phyloP scores from a whole-genome alignment of 805 yeast genomes.

The Teunomyces barrocoloradensis region DNA sequence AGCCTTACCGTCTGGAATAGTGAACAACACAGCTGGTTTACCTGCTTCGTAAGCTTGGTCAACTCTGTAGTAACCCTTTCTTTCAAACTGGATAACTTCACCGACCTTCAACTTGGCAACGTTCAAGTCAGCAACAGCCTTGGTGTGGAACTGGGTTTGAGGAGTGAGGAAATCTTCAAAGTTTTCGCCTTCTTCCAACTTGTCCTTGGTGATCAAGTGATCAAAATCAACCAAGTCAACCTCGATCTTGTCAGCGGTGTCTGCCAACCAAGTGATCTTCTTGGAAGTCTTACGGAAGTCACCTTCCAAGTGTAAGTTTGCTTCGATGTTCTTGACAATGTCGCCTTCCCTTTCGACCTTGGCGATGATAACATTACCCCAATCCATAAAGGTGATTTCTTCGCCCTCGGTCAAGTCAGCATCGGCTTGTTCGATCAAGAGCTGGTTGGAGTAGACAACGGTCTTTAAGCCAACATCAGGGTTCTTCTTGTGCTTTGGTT shows the following conservation, averaged over 20 bases:
- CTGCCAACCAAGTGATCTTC: conserved; percentile 32
- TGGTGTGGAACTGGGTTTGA: conserved; percentile 23
- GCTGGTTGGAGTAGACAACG: conserved; percentile 19
- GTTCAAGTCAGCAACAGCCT: conserved; percentile 26
- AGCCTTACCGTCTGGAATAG: conserved; percentile 30
- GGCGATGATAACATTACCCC: conserved; percentile 29
- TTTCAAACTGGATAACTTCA: conserved; percentile 27
- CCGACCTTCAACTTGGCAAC: conserved; percentile 23
- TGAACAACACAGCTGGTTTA: conserved; percentile 24
- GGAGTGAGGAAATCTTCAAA: conserved; percentile 29
- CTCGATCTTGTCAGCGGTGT: conserved; percentile 24
- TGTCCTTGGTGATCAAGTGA: conserved; percentile 34
- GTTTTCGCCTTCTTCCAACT: conserved; percentile 31
- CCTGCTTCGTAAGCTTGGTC: conserved; percentile 20
- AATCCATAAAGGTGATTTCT: conserved; percentile 32
- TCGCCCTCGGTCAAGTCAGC: conserved; percentile 25
- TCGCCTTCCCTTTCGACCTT: conserved; percentile 24
- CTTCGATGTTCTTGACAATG: conserved; percentile 23
- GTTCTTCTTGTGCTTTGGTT: conserved; percentile 32
- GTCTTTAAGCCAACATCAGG: conserved; percentile 25
- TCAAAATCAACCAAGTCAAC: conserved; percentile 29
- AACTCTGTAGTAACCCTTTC: conserved; percentile 30
- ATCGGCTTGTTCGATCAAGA: conserved; percentile 27
- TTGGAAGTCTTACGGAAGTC: conserved; percentile 32
- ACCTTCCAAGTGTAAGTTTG: conserved; percentile 30